A percentile compares a stretch with the other conserved stretches of the same genome.
These are phyloP conservation scores for Apiotrichum laibachii DNA, from an alignment of 1,284 basidiomycete genomes.

Conservation along the genomic window DNA sequence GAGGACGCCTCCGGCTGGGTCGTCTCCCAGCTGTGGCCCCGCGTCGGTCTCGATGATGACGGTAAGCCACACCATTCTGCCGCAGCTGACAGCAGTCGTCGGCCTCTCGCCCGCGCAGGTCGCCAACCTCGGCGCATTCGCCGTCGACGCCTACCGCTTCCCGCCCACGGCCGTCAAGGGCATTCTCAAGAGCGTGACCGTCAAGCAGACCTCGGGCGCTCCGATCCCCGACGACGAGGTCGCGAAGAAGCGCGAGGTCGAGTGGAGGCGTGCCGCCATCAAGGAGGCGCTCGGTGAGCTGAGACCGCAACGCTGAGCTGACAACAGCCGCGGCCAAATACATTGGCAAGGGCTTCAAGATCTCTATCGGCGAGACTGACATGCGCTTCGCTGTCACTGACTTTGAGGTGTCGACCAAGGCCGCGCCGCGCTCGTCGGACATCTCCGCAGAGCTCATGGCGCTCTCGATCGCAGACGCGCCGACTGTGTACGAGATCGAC, in stretches of 20 bases:
- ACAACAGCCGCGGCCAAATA: constrained; percentile 68
- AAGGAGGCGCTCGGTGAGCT: constrained; percentile 51
- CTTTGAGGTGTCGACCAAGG: constrained; percentile 56
- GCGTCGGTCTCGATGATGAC: constrained; percentile 34
- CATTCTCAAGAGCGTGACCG: constrained; percentile 24
- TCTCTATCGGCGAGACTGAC: constrained; percentile 65
- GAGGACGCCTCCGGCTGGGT: constrained; percentile 12
- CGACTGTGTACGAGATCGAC: constrained; percentile 44
- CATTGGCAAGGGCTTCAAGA: constrained; percentile 60
- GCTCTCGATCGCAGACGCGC: constrained; percentile 57
- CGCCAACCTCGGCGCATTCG: constrained; percentile 21
- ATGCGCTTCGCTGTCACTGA: constrained; percentile 58
- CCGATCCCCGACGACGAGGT: not conserved
- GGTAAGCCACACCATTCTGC: constrained; percentile 21
- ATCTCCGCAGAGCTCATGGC: constrained; percentile 10
- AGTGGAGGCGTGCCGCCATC: constrained; percentile 51
- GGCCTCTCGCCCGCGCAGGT: constrained; percentile 25
- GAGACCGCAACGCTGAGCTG: not conserved
- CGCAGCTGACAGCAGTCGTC: constrained; percentile 13
- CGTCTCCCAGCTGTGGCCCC: constrained; percentile 42
- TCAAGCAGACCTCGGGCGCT: constrained; percentile 16
- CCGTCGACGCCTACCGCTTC: constrained; percentile 32
- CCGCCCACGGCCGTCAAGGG: constrained; percentile 21
- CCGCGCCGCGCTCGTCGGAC: constrained; percentile 18
- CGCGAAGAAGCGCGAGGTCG: constrained; percentile 38